Evolutionary conservation across 352 stramenopile genomes (phyloP), one percentile per base, ranked within the genome.

Genomic region (Globisporangium iwayamae): DNA sequence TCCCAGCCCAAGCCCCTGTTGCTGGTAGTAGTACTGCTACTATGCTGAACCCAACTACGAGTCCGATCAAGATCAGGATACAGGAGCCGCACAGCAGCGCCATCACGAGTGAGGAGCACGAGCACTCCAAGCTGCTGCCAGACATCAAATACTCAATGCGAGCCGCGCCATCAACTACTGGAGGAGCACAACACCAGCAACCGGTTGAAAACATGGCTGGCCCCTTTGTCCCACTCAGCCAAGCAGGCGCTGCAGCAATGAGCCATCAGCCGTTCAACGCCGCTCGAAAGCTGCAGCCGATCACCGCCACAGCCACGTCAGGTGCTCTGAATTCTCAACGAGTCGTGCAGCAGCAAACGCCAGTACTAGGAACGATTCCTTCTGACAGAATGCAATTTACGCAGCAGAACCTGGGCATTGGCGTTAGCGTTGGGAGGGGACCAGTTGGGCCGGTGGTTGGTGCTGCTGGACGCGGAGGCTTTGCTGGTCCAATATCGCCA

Each of bases 111-210:
- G 60, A 66, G 16, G 60, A 66, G 52, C 60, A 66, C 20, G 60
- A 66, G 5, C 41, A 56, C 30, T 53, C 60, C 2, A 66, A 55
- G 39, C 41, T 60, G n/a, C 20, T 66, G 51, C 51, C 60, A 1
- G 60, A 66, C 32, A 0, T 66, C 30, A 54, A 46, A 28, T 66
- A 66, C 60, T 66, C 60, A 11, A 66, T 66, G 51, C 51, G 60
- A 16, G 52, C 14, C 14, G 16, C 16, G 14, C 41, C 32, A 5
- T 9, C n/a, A 20, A 46, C 10, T 32, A 8, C 16, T 6, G 28
- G 4, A n/a, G 28, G 28, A 11, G 8, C 7, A 3, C 16, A 8
- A 20, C 51, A 43, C 22, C 51, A 43, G 16, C 16, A 56, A 8
- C 30, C 38, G 11, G 8, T 1, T 18, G 14, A 36, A 5, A 36